Conservation (phyloP, 768 basidiomycete species). For the Trametes sanguinea region DNA sequence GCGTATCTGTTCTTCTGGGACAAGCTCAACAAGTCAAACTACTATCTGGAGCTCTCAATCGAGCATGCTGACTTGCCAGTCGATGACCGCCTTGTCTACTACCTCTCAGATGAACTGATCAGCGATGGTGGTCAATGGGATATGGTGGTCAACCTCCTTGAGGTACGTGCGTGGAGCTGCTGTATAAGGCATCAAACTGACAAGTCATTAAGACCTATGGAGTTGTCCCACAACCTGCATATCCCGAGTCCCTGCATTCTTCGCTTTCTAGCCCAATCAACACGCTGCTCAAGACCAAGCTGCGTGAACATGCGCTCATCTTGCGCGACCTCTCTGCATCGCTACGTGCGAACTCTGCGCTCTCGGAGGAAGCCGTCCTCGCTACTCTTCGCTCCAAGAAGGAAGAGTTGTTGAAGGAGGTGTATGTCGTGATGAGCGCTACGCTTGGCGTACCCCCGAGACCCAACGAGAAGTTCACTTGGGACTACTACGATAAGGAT, state of each 20-base stretch:
- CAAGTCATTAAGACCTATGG: conserved; percentile 66
- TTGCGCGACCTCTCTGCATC: conserved; percentile 65
- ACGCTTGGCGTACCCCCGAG: conserved; percentile 85
- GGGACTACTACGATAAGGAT: conserved; percentile 87
- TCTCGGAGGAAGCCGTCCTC: conserved; percentile 50
- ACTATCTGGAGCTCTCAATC: conserved; percentile 87
- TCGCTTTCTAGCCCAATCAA: conserved; percentile 74
- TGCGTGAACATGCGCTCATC: conserved; percentile 86
- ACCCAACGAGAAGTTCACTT: conserved; percentile 70
- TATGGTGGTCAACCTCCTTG: conserved; percentile 75
- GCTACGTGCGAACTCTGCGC: conserved; percentile 43
- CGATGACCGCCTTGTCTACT: conserved; percentile 80
- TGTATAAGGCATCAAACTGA: neutral
- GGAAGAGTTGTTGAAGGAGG: conserved; percentile 78
- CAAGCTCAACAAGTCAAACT: conserved; percentile 92
- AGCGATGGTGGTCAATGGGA: conserved; percentile 96
- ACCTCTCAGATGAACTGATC: conserved; percentile 76
- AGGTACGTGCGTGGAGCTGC: conserved; percentile 39
- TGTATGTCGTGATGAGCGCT: conserved; percentile 83
- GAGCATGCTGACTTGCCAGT: conserved; percentile 77
- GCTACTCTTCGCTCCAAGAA: conserved; percentile 77
- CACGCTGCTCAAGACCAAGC: conserved; percentile 80
- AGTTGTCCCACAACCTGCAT: conserved; percentile 78
- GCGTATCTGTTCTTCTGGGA: conserved; percentile 96
- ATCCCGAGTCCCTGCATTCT: conserved; percentile 85